These are phyloP conservation scores for Polygonum maritimum DNA, from an alignment of 148 eudicot species.

Conservation along the genomic window DNA sequence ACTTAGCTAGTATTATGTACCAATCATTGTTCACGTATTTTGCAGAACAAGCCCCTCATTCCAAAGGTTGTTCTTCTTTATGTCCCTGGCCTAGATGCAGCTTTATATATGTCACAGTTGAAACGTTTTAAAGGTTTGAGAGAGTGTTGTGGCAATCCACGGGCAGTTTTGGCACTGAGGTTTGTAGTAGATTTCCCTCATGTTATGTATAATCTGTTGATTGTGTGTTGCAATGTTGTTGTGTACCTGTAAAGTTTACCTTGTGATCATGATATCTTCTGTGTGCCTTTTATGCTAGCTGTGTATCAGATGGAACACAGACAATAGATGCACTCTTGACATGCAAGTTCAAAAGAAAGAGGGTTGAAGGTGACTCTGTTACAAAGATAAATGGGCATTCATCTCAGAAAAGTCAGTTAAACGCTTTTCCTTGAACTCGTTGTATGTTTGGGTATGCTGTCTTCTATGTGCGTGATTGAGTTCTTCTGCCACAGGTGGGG, in stretches of 20 bases:
- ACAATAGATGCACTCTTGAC: slow-evolving; percentile 90
- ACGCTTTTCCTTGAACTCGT: neutral
- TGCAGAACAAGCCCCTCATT: slow-evolving; percentile 48
- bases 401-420: slow-evolving; percentile 29
- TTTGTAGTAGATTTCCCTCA: neutral
- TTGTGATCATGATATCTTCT: neutral
- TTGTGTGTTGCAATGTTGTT: neutral
- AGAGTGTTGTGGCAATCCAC: slow-evolving; percentile 73
- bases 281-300: slow-evolving; percentile 16
- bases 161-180: slow-evolving; percentile 76
- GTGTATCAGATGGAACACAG: slow-evolving; percentile 86
- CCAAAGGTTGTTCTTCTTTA: slow-evolving; percentile 84
- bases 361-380: slow-evolving; percentile 37
- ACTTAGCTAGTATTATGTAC: neutral
- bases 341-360: slow-evolving; percentile 79
- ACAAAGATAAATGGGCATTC: slow-evolving; percentile 25
- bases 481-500: slow-evolving; percentile 14
- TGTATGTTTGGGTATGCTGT: neutral
- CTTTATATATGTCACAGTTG: slow-evolving; percentile 63
- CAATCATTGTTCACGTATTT: neutral
- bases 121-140: slow-evolving; percentile 52
- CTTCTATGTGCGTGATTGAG: neutral
- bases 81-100: slow-evolving; percentile 96
- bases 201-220: neutral
- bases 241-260: neutral